These are phyloP conservation scores for Apiosordaria backusii DNA, from an alignment of 495 filamentous ascomycete species.

Conservation along the genomic window DNA sequence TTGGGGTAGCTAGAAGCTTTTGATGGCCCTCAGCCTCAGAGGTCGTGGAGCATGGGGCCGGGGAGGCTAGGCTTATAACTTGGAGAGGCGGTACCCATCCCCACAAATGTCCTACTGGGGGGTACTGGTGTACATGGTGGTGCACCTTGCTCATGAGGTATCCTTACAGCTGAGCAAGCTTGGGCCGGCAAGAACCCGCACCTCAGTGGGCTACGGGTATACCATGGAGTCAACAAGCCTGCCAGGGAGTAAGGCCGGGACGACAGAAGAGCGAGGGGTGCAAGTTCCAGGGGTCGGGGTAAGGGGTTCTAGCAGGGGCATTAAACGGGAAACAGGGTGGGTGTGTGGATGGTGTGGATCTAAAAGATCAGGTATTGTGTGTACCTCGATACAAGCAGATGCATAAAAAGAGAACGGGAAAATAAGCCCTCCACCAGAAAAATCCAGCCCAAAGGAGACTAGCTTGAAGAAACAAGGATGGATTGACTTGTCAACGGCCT, in stretches of 20 bases:
- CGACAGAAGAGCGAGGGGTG: conserved; percentile 13
- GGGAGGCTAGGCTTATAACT: conserved; percentile 33
- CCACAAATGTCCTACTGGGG: conserved; percentile 24
- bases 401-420: neutral
- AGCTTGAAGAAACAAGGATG: neutral
- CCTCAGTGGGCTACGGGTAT: conserved; percentile 18
- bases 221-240: neutral
- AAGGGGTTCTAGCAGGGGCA: conserved; percentile 8
- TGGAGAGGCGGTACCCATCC: conserved; percentile 30
- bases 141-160: conserved; percentile 1
- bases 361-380: neutral
- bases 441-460: neutral
- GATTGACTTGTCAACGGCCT: neutral
- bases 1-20: conserved; percentile 27
- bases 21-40: conserved; percentile 35
- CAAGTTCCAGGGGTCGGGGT: conserved; percentile 10
- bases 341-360: neutral
- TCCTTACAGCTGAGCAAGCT: conserved; percentile 14
- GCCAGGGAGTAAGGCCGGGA: conserved; percentile 19
- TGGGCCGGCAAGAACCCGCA: conserved; percentile 24
- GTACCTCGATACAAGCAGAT: neutral
- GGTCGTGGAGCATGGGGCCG: conserved; percentile 27
- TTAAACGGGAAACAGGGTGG: neutral
- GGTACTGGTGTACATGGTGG: neutral
- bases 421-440: neutral